Evolutionary conservation across 352 stramenopile genomes (phyloP).

Genomic region (Phytophthora colocasiae): DNA sequence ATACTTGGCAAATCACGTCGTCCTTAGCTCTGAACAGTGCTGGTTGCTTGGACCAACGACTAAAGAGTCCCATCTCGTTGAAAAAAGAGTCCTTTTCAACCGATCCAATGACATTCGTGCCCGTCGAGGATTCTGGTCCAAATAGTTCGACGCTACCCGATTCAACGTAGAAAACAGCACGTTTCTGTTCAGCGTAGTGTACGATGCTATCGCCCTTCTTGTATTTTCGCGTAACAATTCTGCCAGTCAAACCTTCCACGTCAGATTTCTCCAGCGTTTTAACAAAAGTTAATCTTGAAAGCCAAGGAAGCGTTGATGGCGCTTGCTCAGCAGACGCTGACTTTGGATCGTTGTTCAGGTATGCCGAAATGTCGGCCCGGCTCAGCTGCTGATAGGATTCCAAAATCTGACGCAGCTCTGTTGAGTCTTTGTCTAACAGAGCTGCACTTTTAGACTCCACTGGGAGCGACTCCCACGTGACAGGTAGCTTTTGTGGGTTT

Average conservation of each 20-base stretch:
- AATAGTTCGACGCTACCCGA: slow-evolving; percentile 52
- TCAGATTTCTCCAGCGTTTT: slow-evolving; percentile 20
- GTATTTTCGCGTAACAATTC: slow-evolving; percentile 32
- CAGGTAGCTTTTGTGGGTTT: slow-evolving; percentile 8
- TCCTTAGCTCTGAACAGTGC: slow-evolving; percentile 51
- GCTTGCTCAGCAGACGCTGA: background rate
- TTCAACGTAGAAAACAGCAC: slow-evolving; percentile 50
- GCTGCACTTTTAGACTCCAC: slow-evolving; percentile 44
- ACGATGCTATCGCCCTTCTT: slow-evolving; percentile 44
- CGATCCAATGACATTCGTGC: slow-evolving; percentile 39
- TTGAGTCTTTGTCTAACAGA: slow-evolving; percentile 61
- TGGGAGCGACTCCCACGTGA: slow-evolving; percentile 33
- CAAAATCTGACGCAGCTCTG: slow-evolving; percentile 44
- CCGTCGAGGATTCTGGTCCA: slow-evolving; percentile 54
- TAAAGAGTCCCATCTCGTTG: slow-evolving; percentile 71
- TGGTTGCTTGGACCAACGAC: slow-evolving; percentile 44
- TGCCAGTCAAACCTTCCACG: slow-evolving; percentile 9
- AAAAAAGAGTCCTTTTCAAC: slow-evolving; percentile 37
- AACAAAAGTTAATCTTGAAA: slow-evolving; percentile 33
- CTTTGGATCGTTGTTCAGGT: slow-evolving; percentile 53
- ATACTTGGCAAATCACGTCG: slow-evolving; percentile 43
- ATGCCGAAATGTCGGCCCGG: slow-evolving; percentile 36
- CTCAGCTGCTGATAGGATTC: slow-evolving; percentile 31
- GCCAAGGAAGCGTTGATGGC: slow-evolving; percentile 16
- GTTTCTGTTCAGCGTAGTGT: slow-evolving; percentile 55